Percentiles rank a stretch among this genome's conserved stretches.
phyloP scores from a whole-genome alignment of 176 grass and related monocot genomes.

The Aegilops tauschii region DNA sequence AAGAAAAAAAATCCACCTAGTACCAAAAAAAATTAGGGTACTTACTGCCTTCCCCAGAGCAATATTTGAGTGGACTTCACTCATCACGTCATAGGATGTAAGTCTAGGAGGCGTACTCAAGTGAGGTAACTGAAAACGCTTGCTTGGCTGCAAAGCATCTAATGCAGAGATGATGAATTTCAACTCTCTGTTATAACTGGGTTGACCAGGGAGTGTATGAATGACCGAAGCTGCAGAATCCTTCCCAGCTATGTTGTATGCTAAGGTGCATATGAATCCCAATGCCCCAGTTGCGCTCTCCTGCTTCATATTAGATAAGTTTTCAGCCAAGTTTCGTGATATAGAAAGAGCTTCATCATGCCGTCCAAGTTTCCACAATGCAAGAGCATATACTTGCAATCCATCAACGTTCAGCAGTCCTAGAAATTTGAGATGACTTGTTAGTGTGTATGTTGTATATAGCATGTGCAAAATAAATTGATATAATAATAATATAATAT shows the following conservation, averaged over 20 bases:
- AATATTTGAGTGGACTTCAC: slow-evolving; percentile 85
- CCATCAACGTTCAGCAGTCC: slow-evolving; percentile 65
- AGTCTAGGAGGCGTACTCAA: slow-evolving; percentile 51
- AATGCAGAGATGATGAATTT: slow-evolving; percentile 78
- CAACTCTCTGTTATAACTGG: slow-evolving; percentile 55
- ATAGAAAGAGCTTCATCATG: slow-evolving; percentile 59
- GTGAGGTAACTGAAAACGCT: slow-evolving; percentile 57
- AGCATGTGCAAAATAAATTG: slow-evolving; percentile 14
- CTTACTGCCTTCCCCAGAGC: slow-evolving; percentile 89
- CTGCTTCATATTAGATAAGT: slow-evolving; percentile 56
- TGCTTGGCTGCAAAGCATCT: slow-evolving; percentile 81
- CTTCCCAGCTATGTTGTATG: slow-evolving; percentile 72
- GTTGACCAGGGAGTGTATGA: slow-evolving; percentile 68
- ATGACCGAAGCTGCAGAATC: slow-evolving; percentile 60
- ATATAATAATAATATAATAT: background rate
- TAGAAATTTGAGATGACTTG: slow-evolving; percentile 38
- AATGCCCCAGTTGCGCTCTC: slow-evolving; percentile 52
- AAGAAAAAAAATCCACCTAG: background rate
- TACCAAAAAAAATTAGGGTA: slow-evolving; percentile 9
- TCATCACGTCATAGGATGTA: slow-evolving; percentile 58
- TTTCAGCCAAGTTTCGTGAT: slow-evolving; percentile 67
- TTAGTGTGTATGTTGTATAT: slow-evolving; percentile 27
- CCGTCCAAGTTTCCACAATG: slow-evolving; percentile 83
- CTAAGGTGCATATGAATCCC: slow-evolving; percentile 83
- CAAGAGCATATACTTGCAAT: slow-evolving; percentile 87